Base-by-base conservation (phyloP, 139 green algal species). In the Chlorella ohadii region DNA sequence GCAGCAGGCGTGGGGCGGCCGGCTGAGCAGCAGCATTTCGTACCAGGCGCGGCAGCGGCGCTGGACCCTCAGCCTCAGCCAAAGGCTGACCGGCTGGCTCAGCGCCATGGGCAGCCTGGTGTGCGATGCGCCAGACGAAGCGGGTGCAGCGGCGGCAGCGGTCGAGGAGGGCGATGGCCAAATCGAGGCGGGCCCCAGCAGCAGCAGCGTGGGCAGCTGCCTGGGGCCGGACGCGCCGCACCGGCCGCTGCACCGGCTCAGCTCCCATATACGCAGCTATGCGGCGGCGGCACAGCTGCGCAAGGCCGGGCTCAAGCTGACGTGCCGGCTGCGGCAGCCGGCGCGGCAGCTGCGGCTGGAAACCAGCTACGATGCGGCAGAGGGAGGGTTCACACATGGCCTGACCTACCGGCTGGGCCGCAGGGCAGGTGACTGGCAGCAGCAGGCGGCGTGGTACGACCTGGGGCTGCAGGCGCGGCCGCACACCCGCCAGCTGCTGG, bases 41-140 rank as follows among this genome's bases (percentile, higher is more conserved):
- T 82, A 82, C 25, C 76, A 82, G 59, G 76, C 34, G 38, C 59
- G 28, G 59, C 76, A 82, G 76, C 76, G 76, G 34, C 76, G 76
- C 7, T 82, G 76, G 76, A 72, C 36, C 38, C 2, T 82, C 25
- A 63, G 57, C 34, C 76, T 82, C 31, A 31, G 36, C 36, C 41
- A 51, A 0, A 71, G 59, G 57, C 76, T 72, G 34, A 25, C 17
- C 27, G 36, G 75, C 33, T 28, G 39, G 36, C 57, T 82, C 1
- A 61, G 59, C 4, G 76, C 76, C 2, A 15, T 34, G 6, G 76
- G 76, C 57, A 57, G 33, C 27, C 36, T 82, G 36, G 56, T 44
- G 12, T 72, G 76, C 33, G 76, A 82, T 1, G 57, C 36, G 6
- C 76, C 76, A 17, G 23, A 23, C 2, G 72, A 39, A 27, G 44